Percentiles rank a stretch among this genome's conserved stretches.
Conservation (phyloP, 164 flowering plant genomes). For the Stephania yunnanensis region DNA sequence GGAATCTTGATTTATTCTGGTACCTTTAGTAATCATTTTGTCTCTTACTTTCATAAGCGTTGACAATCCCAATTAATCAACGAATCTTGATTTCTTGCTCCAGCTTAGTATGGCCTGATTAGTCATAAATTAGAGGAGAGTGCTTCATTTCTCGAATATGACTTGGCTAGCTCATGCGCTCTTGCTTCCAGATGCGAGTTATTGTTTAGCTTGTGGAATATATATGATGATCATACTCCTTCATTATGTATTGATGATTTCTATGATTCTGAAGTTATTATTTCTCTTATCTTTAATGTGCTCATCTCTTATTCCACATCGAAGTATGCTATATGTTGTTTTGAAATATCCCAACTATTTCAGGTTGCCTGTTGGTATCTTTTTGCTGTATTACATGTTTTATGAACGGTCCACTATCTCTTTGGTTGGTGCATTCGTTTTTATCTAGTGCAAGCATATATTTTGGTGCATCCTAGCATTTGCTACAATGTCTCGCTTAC, state of each 20-base stretch:
- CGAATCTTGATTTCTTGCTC: no score
- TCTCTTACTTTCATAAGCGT: no score
- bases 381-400: neutral
- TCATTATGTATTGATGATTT: no score
- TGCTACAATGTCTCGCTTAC: constrained; percentile 6
- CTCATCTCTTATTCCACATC: neutral
- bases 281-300: no score
- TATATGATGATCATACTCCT: no score
- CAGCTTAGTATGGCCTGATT: no score
- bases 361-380: neutral
- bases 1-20: no score
- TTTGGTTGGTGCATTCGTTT: neutral
- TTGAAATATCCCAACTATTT: neutral
- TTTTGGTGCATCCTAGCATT: neutral
- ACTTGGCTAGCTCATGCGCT: neutral
- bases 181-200: neutral
- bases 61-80: no score
- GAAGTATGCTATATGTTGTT: neutral
- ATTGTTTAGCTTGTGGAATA: neutral
- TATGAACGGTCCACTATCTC: neutral
- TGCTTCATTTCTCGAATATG: neutral
- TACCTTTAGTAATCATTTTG: no score
- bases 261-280: no score
- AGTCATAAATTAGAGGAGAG: no score
- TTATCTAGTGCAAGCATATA: neutral